A percentile compares a stretch with the other conserved stretches of the same genome.
Evolutionary conservation across 306 rosid genomes (phyloP).

Genomic region (Glycyrrhiza uralensis): DNA sequence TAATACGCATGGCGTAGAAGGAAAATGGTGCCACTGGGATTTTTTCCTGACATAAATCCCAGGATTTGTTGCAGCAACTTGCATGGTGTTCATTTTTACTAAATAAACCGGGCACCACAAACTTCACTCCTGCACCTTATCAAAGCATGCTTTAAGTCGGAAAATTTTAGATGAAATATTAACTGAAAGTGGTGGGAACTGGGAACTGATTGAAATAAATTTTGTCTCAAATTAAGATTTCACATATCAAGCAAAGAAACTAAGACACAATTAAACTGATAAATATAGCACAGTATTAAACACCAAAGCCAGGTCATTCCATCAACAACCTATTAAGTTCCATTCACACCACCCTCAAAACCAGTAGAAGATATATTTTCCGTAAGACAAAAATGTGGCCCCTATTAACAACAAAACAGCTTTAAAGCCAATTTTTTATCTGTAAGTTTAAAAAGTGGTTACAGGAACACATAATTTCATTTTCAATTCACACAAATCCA

Average conservation of each 20-base stretch:
- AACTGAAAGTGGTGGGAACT: neutral
- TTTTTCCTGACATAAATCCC: neutral
- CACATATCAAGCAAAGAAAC: neutral
- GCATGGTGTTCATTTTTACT: slow-evolving; percentile 40
- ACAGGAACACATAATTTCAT: too few species aligned
- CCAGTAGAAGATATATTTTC: neutral
- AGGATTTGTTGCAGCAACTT: slow-evolving; percentile 30
- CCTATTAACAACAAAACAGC: neutral
- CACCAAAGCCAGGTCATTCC: neutral
- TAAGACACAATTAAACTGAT: neutral
- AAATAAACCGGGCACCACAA: neutral
- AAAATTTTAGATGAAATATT: neutral
- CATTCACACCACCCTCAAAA: neutral
- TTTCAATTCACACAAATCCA: too few species aligned
- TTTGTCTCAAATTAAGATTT: neutral
- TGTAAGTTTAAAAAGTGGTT: too few species aligned
- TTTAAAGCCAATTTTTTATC: too few species aligned
- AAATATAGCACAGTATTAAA: neutral
- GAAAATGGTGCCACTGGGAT: slow-evolving; percentile 7
- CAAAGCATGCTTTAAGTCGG: slow-evolving; percentile 14
- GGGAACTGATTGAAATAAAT: neutral
- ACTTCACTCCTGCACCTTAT: slow-evolving; percentile 27
- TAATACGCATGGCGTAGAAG: slow-evolving; percentile 16
- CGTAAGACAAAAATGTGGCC: neutral
- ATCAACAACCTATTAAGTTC: neutral